A percentile compares a stretch with the other conserved stretches of the same genome.
phyloP scores from a whole-genome alignment of 306 rosid species.

The Sphenostylis stenocarpa region DNA sequence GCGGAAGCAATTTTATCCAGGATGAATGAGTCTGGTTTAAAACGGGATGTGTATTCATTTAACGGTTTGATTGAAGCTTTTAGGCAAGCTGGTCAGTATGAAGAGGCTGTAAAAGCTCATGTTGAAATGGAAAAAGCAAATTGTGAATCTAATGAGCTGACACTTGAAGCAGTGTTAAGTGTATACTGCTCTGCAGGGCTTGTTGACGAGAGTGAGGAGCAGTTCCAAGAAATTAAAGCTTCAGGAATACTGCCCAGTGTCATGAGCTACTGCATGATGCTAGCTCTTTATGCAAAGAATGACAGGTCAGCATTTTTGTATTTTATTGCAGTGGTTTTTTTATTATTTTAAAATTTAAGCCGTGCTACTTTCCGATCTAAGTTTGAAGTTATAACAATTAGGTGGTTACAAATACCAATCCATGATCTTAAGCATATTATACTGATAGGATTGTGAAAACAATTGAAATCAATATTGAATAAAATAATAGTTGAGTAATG shows the following conservation, averaged over 20 bases:
- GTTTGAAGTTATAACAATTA: not conserved
- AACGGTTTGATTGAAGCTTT: slow-evolving; percentile 82
- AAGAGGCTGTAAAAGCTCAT: slow-evolving; percentile 80
- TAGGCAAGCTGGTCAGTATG: slow-evolving; percentile 84
- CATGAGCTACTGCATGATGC: slow-evolving; percentile 97
- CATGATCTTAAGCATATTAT: slow-evolving; percentile 19
- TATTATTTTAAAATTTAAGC: slow-evolving; percentile 15
- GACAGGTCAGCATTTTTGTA: slow-evolving; percentile 57
- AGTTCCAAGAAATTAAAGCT: slow-evolving; percentile 81
- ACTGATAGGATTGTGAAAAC: slow-evolving; percentile 11
- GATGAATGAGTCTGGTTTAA: slow-evolving; percentile 64
- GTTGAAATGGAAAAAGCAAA: slow-evolving; percentile 80
- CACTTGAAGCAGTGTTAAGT: slow-evolving; percentile 80
- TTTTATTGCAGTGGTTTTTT: not conserved
- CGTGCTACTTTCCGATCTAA: slow-evolving; percentile 5
- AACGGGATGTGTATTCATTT: slow-evolving; percentile 63
- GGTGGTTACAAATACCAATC: not conserved
- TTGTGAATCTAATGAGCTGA: slow-evolving; percentile 73
- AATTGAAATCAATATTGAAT: slow-evolving; percentile 9
- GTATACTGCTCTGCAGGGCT: slow-evolving; percentile 85
- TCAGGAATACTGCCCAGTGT: slow-evolving; percentile 81
- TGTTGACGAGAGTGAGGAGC: slow-evolving; percentile 89
- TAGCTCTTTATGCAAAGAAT: slow-evolving; percentile 81
- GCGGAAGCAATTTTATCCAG: slow-evolving; percentile 55
- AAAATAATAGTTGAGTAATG: not conserved